Evolutionary conservation across 2,329 filamentous ascomycete genomes (phyloP).

Genomic region (Aspergillus tamarii): DNA sequence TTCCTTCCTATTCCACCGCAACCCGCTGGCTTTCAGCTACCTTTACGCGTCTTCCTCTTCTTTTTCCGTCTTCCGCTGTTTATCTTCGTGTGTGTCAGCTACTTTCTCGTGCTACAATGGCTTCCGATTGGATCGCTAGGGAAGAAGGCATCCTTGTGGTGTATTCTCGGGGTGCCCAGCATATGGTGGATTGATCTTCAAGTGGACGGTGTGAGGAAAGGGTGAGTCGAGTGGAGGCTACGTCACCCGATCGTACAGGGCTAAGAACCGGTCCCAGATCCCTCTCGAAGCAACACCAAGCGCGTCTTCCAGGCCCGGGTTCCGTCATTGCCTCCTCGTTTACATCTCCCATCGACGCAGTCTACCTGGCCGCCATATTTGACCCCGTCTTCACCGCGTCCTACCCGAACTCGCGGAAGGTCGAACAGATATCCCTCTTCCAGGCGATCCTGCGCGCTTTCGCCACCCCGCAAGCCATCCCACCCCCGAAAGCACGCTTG

Average conservation of each 20-base stretch:
- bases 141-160: conserved; percentile 87
- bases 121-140: conserved; percentile 70
- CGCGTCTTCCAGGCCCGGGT: conserved; percentile 75
- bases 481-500: conserved; percentile 53
- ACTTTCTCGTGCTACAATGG: conserved; percentile 82
- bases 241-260: neutral
- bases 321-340: conserved; percentile 88
- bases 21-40: conserved; percentile 63
- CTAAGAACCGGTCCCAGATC: conserved; percentile 47
- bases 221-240: conserved; percentile 52
- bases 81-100: conserved; percentile 66
- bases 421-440: conserved; percentile 76
- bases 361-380: conserved; percentile 95
- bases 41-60: conserved; percentile 74
- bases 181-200: conserved; percentile 99
- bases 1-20: conserved; percentile 82
- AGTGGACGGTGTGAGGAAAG: conserved; percentile 93
- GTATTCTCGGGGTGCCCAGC: conserved; percentile 81
- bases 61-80: conserved; percentile 79
- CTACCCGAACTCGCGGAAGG: conserved; percentile 73
- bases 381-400: conserved; percentile 90
- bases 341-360: conserved; percentile 87
- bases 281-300: conserved; percentile 71
- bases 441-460: conserved; percentile 76
- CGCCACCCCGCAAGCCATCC: conserved; percentile 56